Conservation (phyloP, 2,329 filamentous ascomycete genomes). For the Colletotrichum sp. region DNA sequence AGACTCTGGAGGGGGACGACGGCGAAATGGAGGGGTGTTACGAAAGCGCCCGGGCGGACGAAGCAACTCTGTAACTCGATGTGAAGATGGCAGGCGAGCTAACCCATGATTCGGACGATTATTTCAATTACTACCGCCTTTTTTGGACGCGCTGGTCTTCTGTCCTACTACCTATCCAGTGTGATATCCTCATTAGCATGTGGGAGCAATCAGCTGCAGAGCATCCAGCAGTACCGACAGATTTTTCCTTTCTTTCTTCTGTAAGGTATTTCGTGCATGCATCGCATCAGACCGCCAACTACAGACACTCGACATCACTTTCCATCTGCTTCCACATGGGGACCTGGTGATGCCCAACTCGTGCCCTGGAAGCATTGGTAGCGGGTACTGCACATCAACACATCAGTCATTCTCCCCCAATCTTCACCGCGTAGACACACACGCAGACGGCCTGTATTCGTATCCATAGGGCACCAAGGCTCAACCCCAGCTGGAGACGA, state of each 20-base stretch:
- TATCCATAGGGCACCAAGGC: background rate
- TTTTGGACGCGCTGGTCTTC: background rate
- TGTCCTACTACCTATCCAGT: background rate
- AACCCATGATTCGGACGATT: background rate
- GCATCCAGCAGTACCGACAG: background rate
- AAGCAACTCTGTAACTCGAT: conserved; percentile 17
- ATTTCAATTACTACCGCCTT: background rate
- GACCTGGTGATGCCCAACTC: background rate
- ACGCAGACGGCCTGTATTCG: background rate
- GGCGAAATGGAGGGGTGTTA: conserved; percentile 12
- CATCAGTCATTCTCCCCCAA: background rate
- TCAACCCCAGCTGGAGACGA: background rate
- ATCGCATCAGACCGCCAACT: background rate
- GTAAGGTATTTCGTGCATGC: background rate
- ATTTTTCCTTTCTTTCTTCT: background rate
- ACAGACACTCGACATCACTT: background rate
- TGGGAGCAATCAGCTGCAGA: background rate
- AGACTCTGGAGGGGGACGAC: background rate
- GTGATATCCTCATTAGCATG: background rate
- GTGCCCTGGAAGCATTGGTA: background rate
- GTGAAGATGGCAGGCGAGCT: conserved; percentile 17
- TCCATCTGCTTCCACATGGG: background rate
- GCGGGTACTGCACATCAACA: background rate
- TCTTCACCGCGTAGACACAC: background rate
- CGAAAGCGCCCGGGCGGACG: conserved; percentile 5